Percentiles rank a stretch among this genome's conserved stretches.
Evolutionary conservation across 148 eudicot species (phyloP).

Genomic region (Cornus controversa): DNA sequence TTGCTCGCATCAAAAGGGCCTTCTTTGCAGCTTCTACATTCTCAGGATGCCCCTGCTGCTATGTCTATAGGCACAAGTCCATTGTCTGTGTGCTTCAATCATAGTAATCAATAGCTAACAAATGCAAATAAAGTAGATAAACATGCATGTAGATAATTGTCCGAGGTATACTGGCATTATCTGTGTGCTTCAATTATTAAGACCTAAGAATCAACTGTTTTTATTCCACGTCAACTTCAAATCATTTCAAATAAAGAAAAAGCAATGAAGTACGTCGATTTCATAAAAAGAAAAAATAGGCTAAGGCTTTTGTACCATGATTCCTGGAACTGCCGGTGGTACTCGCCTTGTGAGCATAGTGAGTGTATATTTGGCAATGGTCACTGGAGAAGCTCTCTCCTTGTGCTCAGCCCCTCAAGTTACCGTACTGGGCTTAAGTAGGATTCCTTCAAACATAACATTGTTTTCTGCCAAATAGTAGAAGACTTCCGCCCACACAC

Average conservation of each 20-base stretch:
- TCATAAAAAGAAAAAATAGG: too few species aligned
- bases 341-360: too few species aligned
- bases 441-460: too few species aligned
- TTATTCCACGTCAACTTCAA: too few species aligned
- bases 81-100: constrained; percentile 88
- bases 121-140: background rate
- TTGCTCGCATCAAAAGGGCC: too few species aligned
- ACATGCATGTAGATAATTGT: too few species aligned
- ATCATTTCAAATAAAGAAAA: background rate
- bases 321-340: too few species aligned
- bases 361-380: constrained; percentile 36
- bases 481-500: constrained; percentile 94
- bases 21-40: constrained; percentile 76
- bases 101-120: background rate
- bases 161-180: too few species aligned
- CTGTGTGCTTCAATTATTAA: too few species aligned
- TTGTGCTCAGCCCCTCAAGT: constrained; percentile 98
- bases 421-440: constrained; percentile 98
- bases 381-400: constrained; percentile 79
- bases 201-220: too few species aligned
- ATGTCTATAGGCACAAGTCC: constrained; percentile 80
- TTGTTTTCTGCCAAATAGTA: too few species aligned
- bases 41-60: constrained; percentile 91
- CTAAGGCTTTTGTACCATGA: too few species aligned
- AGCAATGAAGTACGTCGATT: background rate